Conservation (phyloP, 768 basidiomycete species). For the Mycena belliarum region DNA sequence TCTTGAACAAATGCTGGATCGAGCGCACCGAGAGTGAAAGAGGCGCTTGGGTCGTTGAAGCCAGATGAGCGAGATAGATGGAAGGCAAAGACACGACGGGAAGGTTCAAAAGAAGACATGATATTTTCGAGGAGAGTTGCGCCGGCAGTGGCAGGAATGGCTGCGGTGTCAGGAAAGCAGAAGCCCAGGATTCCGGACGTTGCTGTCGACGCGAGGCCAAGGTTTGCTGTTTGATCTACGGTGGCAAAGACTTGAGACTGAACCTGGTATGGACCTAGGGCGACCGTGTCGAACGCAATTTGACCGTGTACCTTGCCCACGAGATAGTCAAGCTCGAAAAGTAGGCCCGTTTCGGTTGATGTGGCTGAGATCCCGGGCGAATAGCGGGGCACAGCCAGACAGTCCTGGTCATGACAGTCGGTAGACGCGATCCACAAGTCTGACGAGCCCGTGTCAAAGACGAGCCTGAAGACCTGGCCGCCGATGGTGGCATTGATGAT, state of each 20-base stretch:
- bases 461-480: conserved; percentile 34
- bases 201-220: conserved; percentile 45
- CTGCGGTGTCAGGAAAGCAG: conserved; percentile 47
- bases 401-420: conserved; percentile 46
- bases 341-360: conserved; percentile 31
- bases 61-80: conserved; percentile 41
- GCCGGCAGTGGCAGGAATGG: conserved; percentile 47
- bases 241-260: conserved; percentile 50
- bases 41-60: conserved; percentile 33
- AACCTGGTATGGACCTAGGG: conserved; percentile 46
- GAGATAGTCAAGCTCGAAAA: conserved; percentile 53
- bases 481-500: conserved; percentile 36
- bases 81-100: conserved; percentile 50
- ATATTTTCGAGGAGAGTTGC: conserved; percentile 49
- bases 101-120: conserved; percentile 40
- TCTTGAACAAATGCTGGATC: conserved; percentile 38
- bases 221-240: conserved; percentile 42
- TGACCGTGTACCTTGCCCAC: conserved; percentile 48
- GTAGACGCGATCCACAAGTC: conserved; percentile 59
- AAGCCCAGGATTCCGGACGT: conserved; percentile 61
- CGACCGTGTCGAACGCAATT: conserved; percentile 47
- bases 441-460: conserved; percentile 60
- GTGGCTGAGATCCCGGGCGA: conserved; percentile 30
- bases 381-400: conserved; percentile 45
- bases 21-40: conserved; percentile 54